Evolutionary conservation across 805 yeast genomes (phyloP), one percentile per base, ranked within the genome.

Genomic region (Candida michaelii): DNA sequence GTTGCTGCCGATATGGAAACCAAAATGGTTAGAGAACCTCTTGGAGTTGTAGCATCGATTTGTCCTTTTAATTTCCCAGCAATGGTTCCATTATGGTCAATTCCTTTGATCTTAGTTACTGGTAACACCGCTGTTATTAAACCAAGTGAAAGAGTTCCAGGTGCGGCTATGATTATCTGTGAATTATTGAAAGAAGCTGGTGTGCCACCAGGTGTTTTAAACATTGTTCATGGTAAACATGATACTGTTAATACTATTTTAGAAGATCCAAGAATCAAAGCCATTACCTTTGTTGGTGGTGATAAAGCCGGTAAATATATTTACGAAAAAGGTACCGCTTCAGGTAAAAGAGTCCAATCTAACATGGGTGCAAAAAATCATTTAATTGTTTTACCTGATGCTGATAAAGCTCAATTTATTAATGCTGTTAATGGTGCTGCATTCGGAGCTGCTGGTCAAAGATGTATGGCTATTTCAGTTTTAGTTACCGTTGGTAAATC

Each of bases 1-100:
- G 89, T 83, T 13, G 76, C 88, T 24, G 68, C 74, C 13, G 85
- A 82, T 53, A 83, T 83, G 89, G 89, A 83, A 59, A 84, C 90
- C 23, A 74, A 81, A 53, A 81, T 82, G 85, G 84, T 70, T 39
- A 76, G 89, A 53, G 84, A 79, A 60, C 88, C 88, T 33, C 67
- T 83, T 46, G 91, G 91, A 24, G 86, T 84, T 6, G 77, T 84
- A 46, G 89, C 83, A 12, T 84, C 89, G 17, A 85, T 84, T 54
- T 79, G 85, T 50, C 91, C 91, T 15, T 84, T 84, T 71, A 84
- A 84, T 67, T 84, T 84, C 78, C 91, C 91, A 18, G 90, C 88
- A 33, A 84, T 84, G 91, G 86, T 85, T 52, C 84, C 84, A 8
- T 69, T 80, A 52, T 80, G 86, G 86, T 73, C 82, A 19, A 65